Evolutionary conservation across 257 asterid genomes (phyloP).

Genomic region (Ligustrum vulgare): DNA sequence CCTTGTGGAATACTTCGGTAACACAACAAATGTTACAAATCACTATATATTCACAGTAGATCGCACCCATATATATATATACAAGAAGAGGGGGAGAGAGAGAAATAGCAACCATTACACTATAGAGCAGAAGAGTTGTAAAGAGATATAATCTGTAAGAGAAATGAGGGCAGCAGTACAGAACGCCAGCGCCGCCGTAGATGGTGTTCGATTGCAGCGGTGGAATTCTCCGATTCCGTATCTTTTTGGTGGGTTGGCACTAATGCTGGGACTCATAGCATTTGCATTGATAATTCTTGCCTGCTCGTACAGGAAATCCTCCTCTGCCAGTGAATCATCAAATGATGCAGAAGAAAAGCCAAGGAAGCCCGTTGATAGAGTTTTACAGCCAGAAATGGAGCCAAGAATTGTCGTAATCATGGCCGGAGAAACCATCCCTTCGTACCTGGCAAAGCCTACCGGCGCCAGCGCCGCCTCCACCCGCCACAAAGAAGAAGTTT

Average conservation of each 20-base stretch:
- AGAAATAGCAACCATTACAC: not conserved
- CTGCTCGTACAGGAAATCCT: slow-evolving; percentile 29
- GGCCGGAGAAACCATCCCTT: slow-evolving; percentile 52
- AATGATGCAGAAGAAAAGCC: slow-evolving; percentile 18
- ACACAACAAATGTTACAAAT: not conserved
- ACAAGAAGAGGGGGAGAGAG: not conserved
- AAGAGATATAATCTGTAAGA: not conserved
- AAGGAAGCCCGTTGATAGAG: slow-evolving; percentile 2
- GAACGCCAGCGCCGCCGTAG: slow-evolving; percentile 7
- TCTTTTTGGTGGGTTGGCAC: slow-evolving; percentile 36
- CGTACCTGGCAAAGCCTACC: slow-evolving; percentile 38
- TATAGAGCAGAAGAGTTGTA: not conserved
- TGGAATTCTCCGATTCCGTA: slow-evolving; percentile 43
- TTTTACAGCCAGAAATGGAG: slow-evolving; percentile 40
- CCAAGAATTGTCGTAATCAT: slow-evolving; percentile 49
- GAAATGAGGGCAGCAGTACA: slow-evolving; percentile 2
- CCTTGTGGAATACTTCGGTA: not conserved
- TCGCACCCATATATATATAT: not conserved
- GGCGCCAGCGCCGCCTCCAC: slow-evolving; percentile 8
- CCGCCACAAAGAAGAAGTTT: slow-evolving; percentile 15
- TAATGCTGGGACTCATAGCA: slow-evolving; percentile 39
- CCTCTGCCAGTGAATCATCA: not conserved
- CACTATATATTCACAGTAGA: slow-evolving; percentile 1
- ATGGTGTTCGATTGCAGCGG: slow-evolving; percentile 20
- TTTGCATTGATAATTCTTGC: slow-evolving; percentile 41